Evolutionary conservation across 2,329 filamentous ascomycete species (phyloP).

Genomic region (Neoascochyta sp.): DNA sequence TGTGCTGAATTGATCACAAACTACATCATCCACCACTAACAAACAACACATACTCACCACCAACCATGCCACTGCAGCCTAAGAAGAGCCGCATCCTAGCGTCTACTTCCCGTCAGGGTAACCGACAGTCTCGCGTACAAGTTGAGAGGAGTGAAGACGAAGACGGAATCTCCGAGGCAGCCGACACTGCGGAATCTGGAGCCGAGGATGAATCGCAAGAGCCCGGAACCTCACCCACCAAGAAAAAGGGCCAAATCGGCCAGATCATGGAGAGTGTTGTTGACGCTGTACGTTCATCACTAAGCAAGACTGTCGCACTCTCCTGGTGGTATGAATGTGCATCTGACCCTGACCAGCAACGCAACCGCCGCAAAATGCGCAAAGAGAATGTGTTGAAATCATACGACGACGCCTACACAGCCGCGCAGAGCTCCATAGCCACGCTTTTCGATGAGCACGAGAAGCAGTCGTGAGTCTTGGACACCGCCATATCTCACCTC

Average conservation of each 20-base stretch:
- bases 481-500: not conserved
- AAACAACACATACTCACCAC: conserved; percentile 8
- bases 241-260: too few species aligned
- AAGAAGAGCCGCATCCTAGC: conserved; percentile 8
- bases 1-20: conserved; percentile 2
- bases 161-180: too few species aligned
- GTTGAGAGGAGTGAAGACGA: conserved; percentile 7
- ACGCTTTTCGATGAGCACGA: conserved; percentile 24
- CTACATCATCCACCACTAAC: conserved; percentile 10
- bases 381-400: conserved; percentile 18
- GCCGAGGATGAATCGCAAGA: too few species aligned
- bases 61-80: too few species aligned
- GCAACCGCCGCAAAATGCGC: conserved; percentile 19
- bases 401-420: conserved; percentile 12
- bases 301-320: too few species aligned
- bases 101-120: conserved; percentile 7
- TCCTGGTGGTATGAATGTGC: too few species aligned
- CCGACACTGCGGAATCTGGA: too few species aligned
- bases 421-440: conserved; percentile 16
- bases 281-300: conserved; percentile 2
- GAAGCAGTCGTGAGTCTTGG: conserved; percentile 24
- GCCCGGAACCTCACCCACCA: too few species aligned
- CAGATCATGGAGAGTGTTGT: not conserved
- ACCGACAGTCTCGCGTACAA: conserved; percentile 5
- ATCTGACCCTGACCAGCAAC: too few species aligned